phyloP scores from a whole-genome alignment of 2,329 filamentous ascomycete species.

The Neurospora sp. region DNA sequence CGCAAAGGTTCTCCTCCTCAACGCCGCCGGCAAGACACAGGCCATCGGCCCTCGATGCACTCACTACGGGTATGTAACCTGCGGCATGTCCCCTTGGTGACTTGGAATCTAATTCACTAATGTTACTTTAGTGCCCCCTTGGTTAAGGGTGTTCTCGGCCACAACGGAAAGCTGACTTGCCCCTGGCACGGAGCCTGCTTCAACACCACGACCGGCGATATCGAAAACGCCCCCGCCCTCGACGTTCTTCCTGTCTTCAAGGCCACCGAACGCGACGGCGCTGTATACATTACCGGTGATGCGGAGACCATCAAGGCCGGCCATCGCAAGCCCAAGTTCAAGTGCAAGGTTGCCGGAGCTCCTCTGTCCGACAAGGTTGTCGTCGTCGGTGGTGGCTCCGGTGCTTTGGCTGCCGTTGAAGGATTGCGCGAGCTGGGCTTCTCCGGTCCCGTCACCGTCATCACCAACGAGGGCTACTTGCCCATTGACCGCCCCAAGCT shows the following conservation, averaged over 20 bases:
- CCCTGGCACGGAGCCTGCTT: conserved; percentile 99
- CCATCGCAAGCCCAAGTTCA: conserved; percentile 62
- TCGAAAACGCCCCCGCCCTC: conserved; percentile 87
- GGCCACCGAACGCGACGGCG: conserved; percentile 69
- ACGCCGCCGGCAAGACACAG: conserved; percentile 64
- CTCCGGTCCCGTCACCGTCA: conserved; percentile 67
- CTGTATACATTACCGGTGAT: conserved; percentile 74
- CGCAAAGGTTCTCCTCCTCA: conserved; percentile 78
- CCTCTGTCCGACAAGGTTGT: conserved; percentile 56
- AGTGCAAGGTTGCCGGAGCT: conserved; percentile 46
- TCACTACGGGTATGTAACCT: conserved; percentile 57
- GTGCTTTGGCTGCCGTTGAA: conserved; percentile 71
- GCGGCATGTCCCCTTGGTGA: not conserved
- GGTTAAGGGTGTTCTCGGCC: conserved; percentile 72
- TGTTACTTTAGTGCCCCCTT: conserved; percentile 51
- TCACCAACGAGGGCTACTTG: conserved; percentile 73
- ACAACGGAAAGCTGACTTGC: conserved; percentile 76
- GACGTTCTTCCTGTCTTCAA: conserved; percentile 80
- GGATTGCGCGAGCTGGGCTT: conserved; percentile 75
- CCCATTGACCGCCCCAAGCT: conserved; percentile 93
- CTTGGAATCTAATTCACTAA: not conserved
- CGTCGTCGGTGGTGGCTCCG: conserved; percentile 82
- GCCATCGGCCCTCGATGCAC: conserved; percentile 77
- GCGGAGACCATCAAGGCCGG: conserved; percentile 69
- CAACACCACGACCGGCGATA: conserved; percentile 77